Conservation (phyloP, 208 protist genomes). For the Leishmania martiniquensis region DNA sequence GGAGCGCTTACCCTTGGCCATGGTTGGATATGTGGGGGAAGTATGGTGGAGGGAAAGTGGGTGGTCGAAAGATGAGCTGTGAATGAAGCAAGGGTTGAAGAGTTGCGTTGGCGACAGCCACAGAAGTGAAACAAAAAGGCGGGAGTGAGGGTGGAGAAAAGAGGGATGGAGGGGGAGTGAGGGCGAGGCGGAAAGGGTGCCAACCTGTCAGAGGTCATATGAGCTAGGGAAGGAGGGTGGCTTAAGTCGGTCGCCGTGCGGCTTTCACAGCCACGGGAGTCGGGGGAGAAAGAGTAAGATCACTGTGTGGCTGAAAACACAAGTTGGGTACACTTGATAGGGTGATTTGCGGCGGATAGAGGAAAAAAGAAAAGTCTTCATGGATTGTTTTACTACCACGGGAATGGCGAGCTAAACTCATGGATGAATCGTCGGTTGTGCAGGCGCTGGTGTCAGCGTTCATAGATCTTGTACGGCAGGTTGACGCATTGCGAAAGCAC, state of each 20-base stretch:
- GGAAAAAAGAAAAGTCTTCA: not conserved
- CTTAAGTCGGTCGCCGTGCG: too few relatives aligned
- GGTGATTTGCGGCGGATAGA: not conserved
- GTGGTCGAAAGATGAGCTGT: not conserved
- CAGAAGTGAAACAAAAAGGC: not conserved
- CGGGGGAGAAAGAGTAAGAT: not conserved
- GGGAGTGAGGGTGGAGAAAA: not conserved
- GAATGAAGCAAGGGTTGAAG: constrained; percentile 1
- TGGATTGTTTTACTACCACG: not conserved
- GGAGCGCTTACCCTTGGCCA: constrained; percentile 84
- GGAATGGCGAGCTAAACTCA: not conserved
- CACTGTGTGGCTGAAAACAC: not conserved
- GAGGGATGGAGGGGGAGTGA: not conserved
- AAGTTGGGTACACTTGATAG: not conserved
- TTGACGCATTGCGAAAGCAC: too few relatives aligned
- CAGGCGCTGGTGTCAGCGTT: not conserved
- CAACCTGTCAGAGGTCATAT: not conserved
- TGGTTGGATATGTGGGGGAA: constrained; percentile 17
- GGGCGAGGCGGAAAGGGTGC: not conserved
- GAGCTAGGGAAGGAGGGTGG: not conserved
- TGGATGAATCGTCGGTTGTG: not conserved
- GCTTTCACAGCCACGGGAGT: not conserved
- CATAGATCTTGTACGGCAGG: too few relatives aligned
- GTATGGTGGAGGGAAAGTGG: not conserved
- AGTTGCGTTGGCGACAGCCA: not conserved